Conservation (phyloP, 208 protist genomes). For the Lotmaria passim region DNA sequence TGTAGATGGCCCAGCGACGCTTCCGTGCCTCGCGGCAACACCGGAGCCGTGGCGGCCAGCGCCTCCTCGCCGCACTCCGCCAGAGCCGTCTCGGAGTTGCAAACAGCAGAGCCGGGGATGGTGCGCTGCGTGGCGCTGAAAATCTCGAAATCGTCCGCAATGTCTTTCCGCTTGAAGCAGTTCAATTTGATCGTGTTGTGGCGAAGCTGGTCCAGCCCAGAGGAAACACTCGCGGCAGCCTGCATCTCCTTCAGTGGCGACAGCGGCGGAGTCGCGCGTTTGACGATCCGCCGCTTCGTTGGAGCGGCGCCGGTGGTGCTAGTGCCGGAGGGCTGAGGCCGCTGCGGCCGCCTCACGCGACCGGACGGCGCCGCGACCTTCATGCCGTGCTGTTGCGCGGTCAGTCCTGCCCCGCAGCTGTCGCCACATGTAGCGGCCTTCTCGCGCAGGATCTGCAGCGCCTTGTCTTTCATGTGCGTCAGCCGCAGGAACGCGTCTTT, state of each 20-base stretch:
- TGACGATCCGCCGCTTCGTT: neutral
- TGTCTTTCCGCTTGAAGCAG: slow-evolving; percentile 78
- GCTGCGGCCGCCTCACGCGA: neutral
- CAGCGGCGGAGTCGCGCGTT: slow-evolving; percentile 10
- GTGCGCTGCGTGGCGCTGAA: slow-evolving; percentile 47
- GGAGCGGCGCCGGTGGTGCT: neutral
- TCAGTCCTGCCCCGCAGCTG: neutral
- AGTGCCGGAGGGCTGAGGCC: neutral
- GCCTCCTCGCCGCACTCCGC: slow-evolving; percentile 27
- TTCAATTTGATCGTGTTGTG: slow-evolving; percentile 76
- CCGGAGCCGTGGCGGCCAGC: slow-evolving; percentile 42
- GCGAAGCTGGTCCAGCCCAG: slow-evolving; percentile 28
- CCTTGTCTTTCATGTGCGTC: slow-evolving; percentile 49
- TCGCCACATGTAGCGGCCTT: neutral
- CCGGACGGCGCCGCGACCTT: neutral
- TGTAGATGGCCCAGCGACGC: neutral
- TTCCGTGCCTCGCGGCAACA: slow-evolving; percentile 24
- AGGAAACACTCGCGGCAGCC: slow-evolving; percentile 4
- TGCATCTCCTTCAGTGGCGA: neutral
- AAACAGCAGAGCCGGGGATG: neutral
- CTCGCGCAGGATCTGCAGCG: slow-evolving; percentile 40
- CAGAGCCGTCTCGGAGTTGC: slow-evolving; percentile 28
- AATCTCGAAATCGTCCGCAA: slow-evolving; percentile 74
- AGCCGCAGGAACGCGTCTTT: slow-evolving; percentile 83
- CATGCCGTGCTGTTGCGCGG: neutral